Percentiles rank a stretch among this genome's conserved stretches.
Conservation (phyloP, 495 filamentous ascomycete genomes). For the Podospora anserina region DNA sequence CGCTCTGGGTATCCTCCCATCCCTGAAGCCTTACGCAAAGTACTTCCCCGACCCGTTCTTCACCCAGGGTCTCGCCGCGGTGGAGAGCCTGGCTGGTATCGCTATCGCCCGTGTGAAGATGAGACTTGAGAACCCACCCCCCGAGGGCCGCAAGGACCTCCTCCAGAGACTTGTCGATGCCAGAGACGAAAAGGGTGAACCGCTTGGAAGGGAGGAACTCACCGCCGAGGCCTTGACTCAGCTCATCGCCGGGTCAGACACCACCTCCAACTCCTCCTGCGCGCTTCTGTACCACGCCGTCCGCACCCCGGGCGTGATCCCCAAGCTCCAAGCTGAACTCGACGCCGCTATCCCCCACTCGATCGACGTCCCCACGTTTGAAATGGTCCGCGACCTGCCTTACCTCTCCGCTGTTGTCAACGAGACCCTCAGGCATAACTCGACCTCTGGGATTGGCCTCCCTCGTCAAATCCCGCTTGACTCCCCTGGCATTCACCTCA, state of each 20-base stretch:
- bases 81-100: slow-evolving; percentile 68
- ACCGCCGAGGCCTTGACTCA: slow-evolving; percentile 88
- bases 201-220: slow-evolving; percentile 71
- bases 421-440: slow-evolving; percentile 88
- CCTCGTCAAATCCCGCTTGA: slow-evolving; percentile 72
- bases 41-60: slow-evolving; percentile 69
- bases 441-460: slow-evolving; percentile 82
- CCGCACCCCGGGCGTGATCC: slow-evolving; percentile 65
- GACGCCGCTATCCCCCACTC: slow-evolving; percentile 63
- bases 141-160: slow-evolving; percentile 66
- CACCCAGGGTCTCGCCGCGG: slow-evolving; percentile 56
- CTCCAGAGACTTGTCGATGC: slow-evolving; percentile 84
- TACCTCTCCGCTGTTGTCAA: slow-evolving; percentile 80
- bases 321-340: slow-evolving; percentile 67
- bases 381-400: slow-evolving; percentile 69
- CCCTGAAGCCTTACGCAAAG: slow-evolving; percentile 61
- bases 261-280: slow-evolving; percentile 85
- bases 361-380: slow-evolving; percentile 63
- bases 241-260: slow-evolving; percentile 87
- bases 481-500: slow-evolving; percentile 43
- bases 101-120: slow-evolving; percentile 77
- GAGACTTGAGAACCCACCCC: slow-evolving; percentile 64
- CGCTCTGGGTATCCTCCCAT: slow-evolving; percentile 58
- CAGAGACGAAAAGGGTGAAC: slow-evolving; percentile 72
- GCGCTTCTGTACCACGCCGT: slow-evolving; percentile 76